A percentile compares a stretch with the other conserved stretches of the same genome.
These are phyloP conservation scores for Jacaranda mimosifolia DNA, from an alignment of 257 asterid genomes.

Conservation along the genomic window DNA sequence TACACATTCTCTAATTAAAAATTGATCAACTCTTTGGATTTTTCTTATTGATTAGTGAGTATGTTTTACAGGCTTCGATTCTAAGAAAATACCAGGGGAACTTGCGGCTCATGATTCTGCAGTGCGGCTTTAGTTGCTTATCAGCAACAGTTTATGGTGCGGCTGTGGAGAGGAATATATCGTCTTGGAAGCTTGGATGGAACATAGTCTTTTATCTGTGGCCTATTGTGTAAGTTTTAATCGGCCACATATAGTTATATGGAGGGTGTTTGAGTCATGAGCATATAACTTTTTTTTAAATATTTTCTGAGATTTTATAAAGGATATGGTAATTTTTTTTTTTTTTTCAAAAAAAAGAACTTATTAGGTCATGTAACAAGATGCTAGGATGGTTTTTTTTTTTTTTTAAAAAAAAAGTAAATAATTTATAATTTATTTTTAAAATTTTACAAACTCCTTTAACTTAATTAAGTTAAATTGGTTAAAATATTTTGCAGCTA, in stretches of 20 bases:
- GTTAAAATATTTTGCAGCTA: too few species aligned
- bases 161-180: constrained; percentile 41
- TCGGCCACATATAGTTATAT: too few species aligned
- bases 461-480: too few species aligned
- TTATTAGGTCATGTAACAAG: too few species aligned
- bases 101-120: constrained; percentile 47
- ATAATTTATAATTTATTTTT: too few species aligned
- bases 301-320: too few species aligned
- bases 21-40: not conserved
- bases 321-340: too few species aligned
- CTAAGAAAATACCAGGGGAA: constrained; percentile 53
- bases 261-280: too few species aligned
- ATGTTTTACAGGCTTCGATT: constrained; percentile 35
- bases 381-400: too few species aligned
- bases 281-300: not conserved
- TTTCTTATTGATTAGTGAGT: not conserved
- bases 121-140: constrained; percentile 51
- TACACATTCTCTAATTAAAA: not conserved
- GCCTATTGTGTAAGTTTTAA: constrained; percentile 50
- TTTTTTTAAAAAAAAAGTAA: too few species aligned
- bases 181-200: constrained; percentile 61
- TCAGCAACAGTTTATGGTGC: constrained; percentile 45
- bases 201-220: constrained; percentile 44
- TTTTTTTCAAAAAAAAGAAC: too few species aligned
- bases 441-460: too few species aligned